Conservation (phyloP, 192 early-diverging fungal species). For the Chytriomyces hyalinus region DNA sequence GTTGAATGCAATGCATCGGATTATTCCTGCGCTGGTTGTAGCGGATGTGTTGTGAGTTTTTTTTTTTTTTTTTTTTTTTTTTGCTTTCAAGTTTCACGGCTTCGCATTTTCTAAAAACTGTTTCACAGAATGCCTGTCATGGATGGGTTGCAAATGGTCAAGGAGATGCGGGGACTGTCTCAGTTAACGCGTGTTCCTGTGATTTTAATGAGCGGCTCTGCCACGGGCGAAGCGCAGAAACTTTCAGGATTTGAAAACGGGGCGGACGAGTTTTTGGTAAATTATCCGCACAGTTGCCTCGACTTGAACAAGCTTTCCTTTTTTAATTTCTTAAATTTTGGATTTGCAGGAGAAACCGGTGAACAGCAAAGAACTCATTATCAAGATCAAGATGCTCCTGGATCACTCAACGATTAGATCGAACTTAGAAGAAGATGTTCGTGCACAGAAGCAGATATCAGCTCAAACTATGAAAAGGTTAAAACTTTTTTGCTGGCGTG, state of each 20-base stretch:
- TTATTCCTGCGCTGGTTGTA: slow-evolving; percentile 3
- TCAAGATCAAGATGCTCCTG: slow-evolving; percentile 59
- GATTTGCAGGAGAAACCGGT: slow-evolving; percentile 23
- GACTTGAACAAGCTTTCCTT: not conserved
- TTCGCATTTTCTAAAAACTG: not conserved
- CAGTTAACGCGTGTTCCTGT: slow-evolving; percentile 55
- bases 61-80: too few species aligned
- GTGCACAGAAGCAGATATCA: not conserved
- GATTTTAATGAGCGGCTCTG: slow-evolving; percentile 59
- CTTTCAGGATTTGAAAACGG: slow-evolving; percentile 59
- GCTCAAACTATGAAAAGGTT: slow-evolving; percentile 7
- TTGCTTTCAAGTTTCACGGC: too few species aligned
- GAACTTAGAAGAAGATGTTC: slow-evolving; percentile 11
- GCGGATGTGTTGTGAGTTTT: slow-evolving; percentile 22
- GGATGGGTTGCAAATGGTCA: slow-evolving; percentile 60
- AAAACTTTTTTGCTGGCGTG: not conserved
- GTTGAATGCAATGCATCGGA: slow-evolving; percentile 7
- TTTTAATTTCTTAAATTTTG: not conserved
- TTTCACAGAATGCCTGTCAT: slow-evolving; percentile 64
- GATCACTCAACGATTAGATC: slow-evolving; percentile 42
- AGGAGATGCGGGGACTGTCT: slow-evolving; percentile 43
- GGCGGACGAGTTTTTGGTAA: slow-evolving; percentile 65
- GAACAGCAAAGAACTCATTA: slow-evolving; percentile 56
- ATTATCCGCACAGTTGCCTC: slow-evolving; percentile 40
- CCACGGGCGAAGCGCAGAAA: slow-evolving; percentile 58